A percentile compares a stretch with the other conserved stretches of the same genome.
Evolutionary conservation across 768 basidiomycete genomes (phyloP).

Genomic region (Rhizopogon roseolus): DNA sequence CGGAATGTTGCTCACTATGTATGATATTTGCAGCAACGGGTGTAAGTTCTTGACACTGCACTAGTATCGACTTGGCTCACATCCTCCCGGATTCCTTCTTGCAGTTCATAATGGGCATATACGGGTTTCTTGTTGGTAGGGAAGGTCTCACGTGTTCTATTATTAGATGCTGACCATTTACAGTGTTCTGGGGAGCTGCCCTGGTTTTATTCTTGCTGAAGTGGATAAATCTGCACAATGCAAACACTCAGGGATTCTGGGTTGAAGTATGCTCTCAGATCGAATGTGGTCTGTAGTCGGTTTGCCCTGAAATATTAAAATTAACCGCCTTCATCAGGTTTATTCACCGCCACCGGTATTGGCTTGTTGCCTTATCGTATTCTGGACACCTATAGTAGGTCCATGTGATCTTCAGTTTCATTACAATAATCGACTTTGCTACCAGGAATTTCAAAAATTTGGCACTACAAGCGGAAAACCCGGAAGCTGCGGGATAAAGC

Average conservation of each 20-base stretch:
- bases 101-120: slow-evolving; percentile 48
- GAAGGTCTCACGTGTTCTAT: background rate
- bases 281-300: slow-evolving; percentile 52
- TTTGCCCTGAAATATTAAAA: background rate
- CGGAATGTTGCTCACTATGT: background rate
- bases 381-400: slow-evolving; percentile 70
- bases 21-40: slow-evolving; percentile 55
- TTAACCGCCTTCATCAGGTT: slow-evolving; percentile 33
- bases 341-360: slow-evolving; percentile 79
- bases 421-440: background rate
- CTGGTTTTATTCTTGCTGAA: slow-evolving; percentile 69
- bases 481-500: slow-evolving; percentile 53
- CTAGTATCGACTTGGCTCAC: background rate
- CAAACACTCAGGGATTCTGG: slow-evolving; percentile 73
- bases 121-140: slow-evolving; percentile 70
- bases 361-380: slow-evolving; percentile 74
- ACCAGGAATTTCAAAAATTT: slow-evolving; percentile 68
- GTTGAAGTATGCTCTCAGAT: slow-evolving; percentile 75
- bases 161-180: background rate
- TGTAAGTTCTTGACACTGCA: slow-evolving; percentile 35
- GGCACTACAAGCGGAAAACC: slow-evolving; percentile 64
- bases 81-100: background rate
- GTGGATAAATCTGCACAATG: slow-evolving; percentile 68
- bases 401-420: background rate
- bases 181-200: slow-evolving; percentile 85